phyloP scores from a whole-genome alignment of 2,329 filamentous ascomycete genomes.

The Beauveria scarabaeidicola region DNA sequence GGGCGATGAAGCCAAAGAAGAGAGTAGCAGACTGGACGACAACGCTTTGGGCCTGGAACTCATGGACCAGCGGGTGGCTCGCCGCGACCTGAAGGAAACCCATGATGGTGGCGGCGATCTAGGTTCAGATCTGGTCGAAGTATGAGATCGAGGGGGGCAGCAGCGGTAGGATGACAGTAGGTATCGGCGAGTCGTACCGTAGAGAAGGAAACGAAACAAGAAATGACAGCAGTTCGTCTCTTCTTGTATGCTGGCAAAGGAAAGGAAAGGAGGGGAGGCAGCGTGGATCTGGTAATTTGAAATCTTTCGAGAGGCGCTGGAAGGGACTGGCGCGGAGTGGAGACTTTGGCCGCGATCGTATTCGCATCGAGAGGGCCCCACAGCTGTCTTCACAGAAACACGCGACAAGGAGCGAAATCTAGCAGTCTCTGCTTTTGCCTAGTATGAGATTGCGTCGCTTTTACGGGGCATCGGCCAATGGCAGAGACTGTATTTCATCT shows the following conservation, averaged over 20 bases:
- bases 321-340: background rate
- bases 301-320: slow-evolving; percentile 3
- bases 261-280: background rate
- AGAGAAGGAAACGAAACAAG: background rate
- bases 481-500: background rate
- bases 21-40: slow-evolving; percentile 39
- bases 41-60: slow-evolving; percentile 39
- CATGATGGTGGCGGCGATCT: slow-evolving; percentile 31
- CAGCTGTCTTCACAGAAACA: background rate
- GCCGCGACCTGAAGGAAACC: slow-evolving; percentile 45
- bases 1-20: slow-evolving; percentile 34
- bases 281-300: background rate
- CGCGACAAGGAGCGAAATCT: background rate
- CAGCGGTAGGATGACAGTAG: background rate
- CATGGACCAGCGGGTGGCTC: slow-evolving; percentile 40
- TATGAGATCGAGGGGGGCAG: background rate
- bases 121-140: background rate
- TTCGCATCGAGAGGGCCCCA: background rate
- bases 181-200: background rate
- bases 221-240: background rate
- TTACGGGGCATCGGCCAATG: slow-evolving; percentile 3
- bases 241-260: background rate
- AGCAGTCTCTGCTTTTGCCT: background rate
- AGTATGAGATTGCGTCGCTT: background rate
- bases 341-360: background rate